Conservation (phyloP, 2,329 filamentous ascomycete genomes). For the Mariannaea elegans region DNA sequence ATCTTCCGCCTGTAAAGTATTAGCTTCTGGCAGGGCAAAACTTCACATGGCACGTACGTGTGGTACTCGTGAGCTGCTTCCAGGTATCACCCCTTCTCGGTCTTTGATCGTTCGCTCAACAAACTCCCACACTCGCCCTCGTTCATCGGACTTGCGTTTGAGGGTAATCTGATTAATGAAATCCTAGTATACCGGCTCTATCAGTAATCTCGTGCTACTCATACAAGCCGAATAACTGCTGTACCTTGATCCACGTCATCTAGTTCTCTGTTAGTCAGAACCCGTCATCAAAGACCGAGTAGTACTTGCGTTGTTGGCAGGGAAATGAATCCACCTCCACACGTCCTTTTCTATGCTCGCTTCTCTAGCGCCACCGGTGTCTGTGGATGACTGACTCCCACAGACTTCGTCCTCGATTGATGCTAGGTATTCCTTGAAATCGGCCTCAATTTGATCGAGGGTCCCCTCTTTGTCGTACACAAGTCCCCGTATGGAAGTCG, state of each 20-base stretch:
- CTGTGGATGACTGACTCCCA: no score
- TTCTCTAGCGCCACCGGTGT: background rate
- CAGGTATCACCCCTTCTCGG: background rate
- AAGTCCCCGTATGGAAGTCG: no score
- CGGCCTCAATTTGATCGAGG: no score
- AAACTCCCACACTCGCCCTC: constrained; percentile 4
- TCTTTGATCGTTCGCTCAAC: background rate
- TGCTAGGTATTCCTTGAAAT: no score
- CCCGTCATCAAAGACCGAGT: background rate
- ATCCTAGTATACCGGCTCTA: no score
- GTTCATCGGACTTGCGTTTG: no score
- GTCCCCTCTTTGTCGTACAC: no score
- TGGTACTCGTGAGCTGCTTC: background rate
- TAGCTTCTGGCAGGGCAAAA: background rate
- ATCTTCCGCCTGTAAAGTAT: background rate
- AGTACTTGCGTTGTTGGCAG: constrained; percentile 16
- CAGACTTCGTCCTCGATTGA: no score
- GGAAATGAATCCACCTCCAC: constrained; percentile 25
- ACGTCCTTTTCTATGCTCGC: background rate
- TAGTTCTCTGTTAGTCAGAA: background rate
- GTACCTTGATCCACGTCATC: constrained; percentile 13
- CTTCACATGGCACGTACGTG: no score
- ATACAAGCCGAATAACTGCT: background rate
- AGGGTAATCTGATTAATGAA: background rate
- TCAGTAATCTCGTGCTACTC: background rate